Evolutionary conservation across 164 flowering plant species (phyloP).

Genomic region (Hamamelis virginiana): DNA sequence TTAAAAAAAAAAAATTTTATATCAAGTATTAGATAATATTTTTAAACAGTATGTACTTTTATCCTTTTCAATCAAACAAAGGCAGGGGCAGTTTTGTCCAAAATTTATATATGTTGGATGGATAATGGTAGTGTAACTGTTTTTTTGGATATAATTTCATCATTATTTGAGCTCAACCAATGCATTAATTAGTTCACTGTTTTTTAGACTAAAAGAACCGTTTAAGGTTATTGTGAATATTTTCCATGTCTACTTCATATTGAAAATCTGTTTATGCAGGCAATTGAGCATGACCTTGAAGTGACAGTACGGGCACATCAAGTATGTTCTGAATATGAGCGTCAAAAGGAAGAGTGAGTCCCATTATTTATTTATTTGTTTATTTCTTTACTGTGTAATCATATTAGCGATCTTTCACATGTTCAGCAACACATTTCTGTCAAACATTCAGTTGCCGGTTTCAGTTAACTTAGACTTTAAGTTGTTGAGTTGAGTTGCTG

Average conservation of each 20-base stretch:
- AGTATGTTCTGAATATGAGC: conserved; percentile 69
- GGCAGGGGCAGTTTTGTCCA: neutral
- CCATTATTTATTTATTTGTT: neutral
- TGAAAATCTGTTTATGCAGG: conserved; percentile 52
- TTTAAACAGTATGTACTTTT: no score
- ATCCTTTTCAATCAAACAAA: neutral
- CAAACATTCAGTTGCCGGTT: neutral
- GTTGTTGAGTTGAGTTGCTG: neutral
- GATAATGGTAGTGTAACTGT: neutral
- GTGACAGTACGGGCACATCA: conserved; percentile 60
- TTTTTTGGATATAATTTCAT: neutral
- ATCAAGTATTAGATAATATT: neutral
- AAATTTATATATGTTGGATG: neutral
- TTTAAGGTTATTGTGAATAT: neutral
- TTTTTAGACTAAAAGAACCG: neutral
- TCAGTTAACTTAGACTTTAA: neutral
- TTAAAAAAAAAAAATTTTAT: no score
- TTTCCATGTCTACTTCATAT: neutral
- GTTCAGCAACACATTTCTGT: neutral
- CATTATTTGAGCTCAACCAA: neutral
- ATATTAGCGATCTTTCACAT: neutral
- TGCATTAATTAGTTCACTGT: neutral
- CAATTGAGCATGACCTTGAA: conserved; percentile 68
- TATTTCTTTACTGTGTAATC: neutral
- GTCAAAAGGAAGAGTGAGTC: conserved; percentile 76